Base-by-base conservation (phyloP, 1,139 yeast species). In the Blastobotrys indianensis region DNA sequence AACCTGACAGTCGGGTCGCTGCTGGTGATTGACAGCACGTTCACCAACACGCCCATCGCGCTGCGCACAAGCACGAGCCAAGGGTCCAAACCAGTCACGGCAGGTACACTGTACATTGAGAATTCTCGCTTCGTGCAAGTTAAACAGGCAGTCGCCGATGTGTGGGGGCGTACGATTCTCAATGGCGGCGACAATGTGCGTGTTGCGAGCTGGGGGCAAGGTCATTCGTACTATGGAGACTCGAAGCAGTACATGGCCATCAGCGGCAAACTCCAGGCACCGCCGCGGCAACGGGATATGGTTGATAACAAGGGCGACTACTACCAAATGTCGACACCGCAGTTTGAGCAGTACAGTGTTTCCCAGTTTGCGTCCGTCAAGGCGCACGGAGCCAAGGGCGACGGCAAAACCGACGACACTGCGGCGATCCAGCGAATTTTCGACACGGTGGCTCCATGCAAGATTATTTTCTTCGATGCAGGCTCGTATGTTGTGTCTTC, bases 401-500 rank as follows among this genome's bases (percentile, higher is more conserved):
- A 20, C 25, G 25, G 25, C 25, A 20, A 25, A 35, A 46, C 49
- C 7, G 51, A 48, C 32, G 51, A 48, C 41, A 46, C 51, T 6
- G 47, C 44, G 12, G 42, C 39, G 30, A 36, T 48, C 17, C 48
- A 48, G 37, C 8, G 25, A n/a, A 46, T 46, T 23, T 33, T 48
- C 5, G 31, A 39, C 25, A 29, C 15, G 11, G 35, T 42, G 29
- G 48, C 49, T 12, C 43, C 40, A 15, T 13, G 30, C 40, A 30
- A 32, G 10, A 42, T 47, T 29, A 34, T 48, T 1, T 48, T 37
- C 36, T 48, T 48, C 41, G 47, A 45, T 29, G 49, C 49, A 4
- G 51, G 51, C 23, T 37, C 45, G 7, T 48, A 48, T 17, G 30
- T 48, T 13, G 45, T 46, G 6, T 46, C 45, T 12, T 38, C 46